Base-by-base conservation (phyloP, 768 basidiomycete genomes). In the Mycena venus region DNA sequence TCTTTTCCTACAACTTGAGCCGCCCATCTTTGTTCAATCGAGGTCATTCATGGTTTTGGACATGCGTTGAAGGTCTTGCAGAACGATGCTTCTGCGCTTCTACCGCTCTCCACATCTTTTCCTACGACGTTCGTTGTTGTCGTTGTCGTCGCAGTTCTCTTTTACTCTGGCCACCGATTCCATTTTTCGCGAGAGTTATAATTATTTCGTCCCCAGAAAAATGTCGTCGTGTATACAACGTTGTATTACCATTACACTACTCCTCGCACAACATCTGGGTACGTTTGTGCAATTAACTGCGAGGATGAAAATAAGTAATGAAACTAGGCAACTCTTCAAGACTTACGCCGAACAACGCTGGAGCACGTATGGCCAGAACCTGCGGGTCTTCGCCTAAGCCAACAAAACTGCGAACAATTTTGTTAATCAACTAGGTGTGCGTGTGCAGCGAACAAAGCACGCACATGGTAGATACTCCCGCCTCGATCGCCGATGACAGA, bases 401-500 rank as follows among this genome's bases (percentile, higher is more conserved):
- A 36, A 96, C 95, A 79, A 96, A 95, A 40, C 93, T 94, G 68
- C 17, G 36, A 65, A 31, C 29, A 32, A 11, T 19, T 11, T 23
- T 40, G 11, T 31, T 44, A 7, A 42, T 7, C 63, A 8, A 27
- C 27, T 4, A 19, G 17, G 2, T 17, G 25, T 14, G 27, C 15
- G 27, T n/a, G 12, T 34, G 55, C 7, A 56, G 14, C 19, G 2
- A 9, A 62, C 21, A 31, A 55, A 34, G 36, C 1, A 79, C 89
- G 75, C 81, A 95, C 91, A 96, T 95, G 2, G 95, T 96, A 2
- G 95, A 96, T 1, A 96, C 95, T 61, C 95, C 96, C 17, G 94
- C 95, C 79, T 96, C 95, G 76, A 95, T 91, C 4, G 93, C 91
- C 15, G 92, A 92, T 3, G 91, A 90, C 73, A 94, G 84, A 8